These are phyloP conservation scores for Nothophytophthora sp. DNA, from an alignment of 352 stramenopile species.

Conservation along the genomic window DNA sequence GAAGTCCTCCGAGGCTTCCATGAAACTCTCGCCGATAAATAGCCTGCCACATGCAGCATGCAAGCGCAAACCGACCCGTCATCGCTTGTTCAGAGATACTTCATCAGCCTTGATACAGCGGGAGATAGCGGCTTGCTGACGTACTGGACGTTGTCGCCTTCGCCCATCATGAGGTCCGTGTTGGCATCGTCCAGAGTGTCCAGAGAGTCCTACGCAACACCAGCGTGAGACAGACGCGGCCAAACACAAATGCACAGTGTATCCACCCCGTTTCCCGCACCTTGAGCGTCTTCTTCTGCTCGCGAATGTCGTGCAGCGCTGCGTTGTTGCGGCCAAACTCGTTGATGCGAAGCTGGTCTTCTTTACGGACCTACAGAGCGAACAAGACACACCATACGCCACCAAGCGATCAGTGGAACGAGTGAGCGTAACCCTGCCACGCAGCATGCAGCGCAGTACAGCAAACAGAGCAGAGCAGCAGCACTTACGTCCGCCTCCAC, in stretches of 20 bases:
- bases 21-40: constrained; percentile 96
- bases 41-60: constrained; percentile 44
- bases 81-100: too few species aligned
- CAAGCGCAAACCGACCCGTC: too few species aligned
- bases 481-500: constrained; percentile 76
- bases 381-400: neutral
- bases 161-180: constrained; percentile 98
- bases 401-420: too few species aligned
- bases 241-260: neutral
- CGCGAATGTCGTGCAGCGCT: constrained; percentile 90
- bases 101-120: too few species aligned
- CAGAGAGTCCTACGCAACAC: constrained; percentile 80
- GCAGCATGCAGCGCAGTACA: too few species aligned
- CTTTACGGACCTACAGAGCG: constrained; percentile 87
- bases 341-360: constrained; percentile 98
- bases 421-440: too few species aligned
- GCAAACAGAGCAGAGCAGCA: neutral
- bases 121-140: too few species aligned
- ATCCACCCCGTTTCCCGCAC: constrained; percentile 23
- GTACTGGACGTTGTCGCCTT: constrained; percentile 82
- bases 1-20: constrained; percentile 93
- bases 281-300: constrained; percentile 91
- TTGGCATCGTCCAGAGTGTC: constrained; percentile 97
- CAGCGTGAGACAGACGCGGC: neutral
- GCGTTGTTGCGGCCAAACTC: constrained; percentile 98